Conservation (phyloP, 2,329 filamentous ascomycete species). For the Phaeophleospora eucalypticola region DNA sequence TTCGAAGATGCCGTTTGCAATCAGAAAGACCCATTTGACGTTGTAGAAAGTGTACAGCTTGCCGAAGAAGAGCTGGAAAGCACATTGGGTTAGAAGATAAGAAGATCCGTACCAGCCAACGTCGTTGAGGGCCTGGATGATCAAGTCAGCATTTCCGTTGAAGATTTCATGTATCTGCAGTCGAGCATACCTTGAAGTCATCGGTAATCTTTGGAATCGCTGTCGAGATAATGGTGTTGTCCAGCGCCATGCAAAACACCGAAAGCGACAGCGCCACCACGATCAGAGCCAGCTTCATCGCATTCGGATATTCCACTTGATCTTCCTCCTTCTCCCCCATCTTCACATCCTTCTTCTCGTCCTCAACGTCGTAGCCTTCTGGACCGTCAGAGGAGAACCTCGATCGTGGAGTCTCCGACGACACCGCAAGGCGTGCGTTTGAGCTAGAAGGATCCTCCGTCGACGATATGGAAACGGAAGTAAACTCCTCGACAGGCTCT, state of each 20-base stretch:
- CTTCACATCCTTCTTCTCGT: too few species aligned
- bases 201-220: slow-evolving; percentile 48
- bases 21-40: slow-evolving; percentile 46
- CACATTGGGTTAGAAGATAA: slow-evolving; percentile 41
- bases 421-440: too few species aligned
- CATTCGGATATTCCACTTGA: slow-evolving; percentile 34
- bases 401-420: too few species aligned
- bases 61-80: slow-evolving; percentile 43
- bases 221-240: slow-evolving; percentile 48
- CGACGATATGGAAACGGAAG: too few species aligned
- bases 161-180: too few species aligned
- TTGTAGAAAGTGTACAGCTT: slow-evolving; percentile 46
- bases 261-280: slow-evolving; percentile 36
- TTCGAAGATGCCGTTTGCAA: slow-evolving; percentile 47
- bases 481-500: too few species aligned
- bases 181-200: too few species aligned
- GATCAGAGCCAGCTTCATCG: slow-evolving; percentile 33
- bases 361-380: too few species aligned
- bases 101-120: slow-evolving; percentile 42
- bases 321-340: slow-evolving; percentile 22
- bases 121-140: slow-evolving; percentile 40
- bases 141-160: too few species aligned
- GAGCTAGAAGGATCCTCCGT: too few species aligned
- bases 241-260: slow-evolving; percentile 34
- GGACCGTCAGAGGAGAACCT: too few species aligned